Evolutionary conservation across 345 rosid genomes (phyloP).

Genomic region (Noccaea bulbosa): DNA sequence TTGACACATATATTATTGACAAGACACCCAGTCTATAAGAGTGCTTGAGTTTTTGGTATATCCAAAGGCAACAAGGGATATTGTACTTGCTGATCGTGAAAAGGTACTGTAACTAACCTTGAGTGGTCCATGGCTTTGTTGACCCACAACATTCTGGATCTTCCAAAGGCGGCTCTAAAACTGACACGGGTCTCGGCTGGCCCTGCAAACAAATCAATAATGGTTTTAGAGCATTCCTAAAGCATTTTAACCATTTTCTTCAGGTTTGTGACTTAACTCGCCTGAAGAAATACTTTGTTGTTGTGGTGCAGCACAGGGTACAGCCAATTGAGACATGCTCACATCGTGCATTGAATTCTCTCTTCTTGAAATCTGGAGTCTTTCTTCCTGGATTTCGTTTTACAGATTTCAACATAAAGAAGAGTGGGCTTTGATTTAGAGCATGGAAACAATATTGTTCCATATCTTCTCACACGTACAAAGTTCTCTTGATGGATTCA

Average conservation of each 20-base stretch:
- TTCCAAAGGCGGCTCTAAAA: conserved; percentile 70
- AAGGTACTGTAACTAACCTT: conserved; percentile 66
- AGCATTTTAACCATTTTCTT: neutral
- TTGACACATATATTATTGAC: no score
- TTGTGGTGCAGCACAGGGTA: conserved; percentile 31
- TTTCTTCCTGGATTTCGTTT: no score
- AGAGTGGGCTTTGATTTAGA: no score
- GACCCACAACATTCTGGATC: conserved; percentile 50
- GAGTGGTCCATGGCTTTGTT: conserved; percentile 44
- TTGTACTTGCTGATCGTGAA: conserved; percentile 77
- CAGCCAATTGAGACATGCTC: conserved; percentile 36
- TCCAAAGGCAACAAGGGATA: conserved; percentile 82
- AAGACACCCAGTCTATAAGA: no score
- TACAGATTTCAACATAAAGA: no score
- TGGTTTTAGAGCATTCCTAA: neutral
- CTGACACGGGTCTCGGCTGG: conserved; percentile 95
- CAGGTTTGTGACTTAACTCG: conserved; percentile 65
- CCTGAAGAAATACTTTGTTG: conserved; percentile 39
- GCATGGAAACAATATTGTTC: no score
- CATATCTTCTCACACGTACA: no score
- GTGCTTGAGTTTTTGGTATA: conserved; percentile 83
- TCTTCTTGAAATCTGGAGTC: no score
- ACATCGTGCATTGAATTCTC: no score
- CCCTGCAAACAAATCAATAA: conserved; percentile 59
- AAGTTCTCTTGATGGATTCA: no score